Evolutionary conservation across 805 yeast genomes (phyloP).

Genomic region (Sugiyamaella qingdaonensis): DNA sequence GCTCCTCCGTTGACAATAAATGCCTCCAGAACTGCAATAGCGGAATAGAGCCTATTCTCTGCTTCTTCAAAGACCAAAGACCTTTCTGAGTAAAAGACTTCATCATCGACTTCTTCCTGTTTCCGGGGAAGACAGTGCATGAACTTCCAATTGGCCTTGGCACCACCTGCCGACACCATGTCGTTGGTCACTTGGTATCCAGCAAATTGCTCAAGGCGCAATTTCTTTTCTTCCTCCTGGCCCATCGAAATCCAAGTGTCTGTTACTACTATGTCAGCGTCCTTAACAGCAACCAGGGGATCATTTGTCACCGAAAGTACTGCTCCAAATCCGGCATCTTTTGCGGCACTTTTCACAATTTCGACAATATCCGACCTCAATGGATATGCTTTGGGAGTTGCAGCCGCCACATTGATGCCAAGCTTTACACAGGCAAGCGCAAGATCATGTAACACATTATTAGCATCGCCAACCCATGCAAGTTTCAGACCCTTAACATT

Average conservation of each 20-base stretch:
- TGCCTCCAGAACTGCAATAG: constrained; percentile 87
- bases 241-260: constrained; percentile 99
- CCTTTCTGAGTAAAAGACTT: constrained; percentile 77
- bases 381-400: constrained; percentile 75
- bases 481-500: constrained; percentile 53
- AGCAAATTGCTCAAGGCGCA: constrained; percentile 71
- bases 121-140: constrained; percentile 99
- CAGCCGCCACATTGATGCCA: constrained; percentile 78
- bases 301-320: constrained; percentile 59
- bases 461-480: constrained; percentile 96
- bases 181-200: constrained; percentile 81
- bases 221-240: constrained; percentile 72
- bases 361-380: constrained; percentile 52
- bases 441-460: constrained; percentile 91
- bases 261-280: constrained; percentile 82
- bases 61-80: constrained; percentile 94
- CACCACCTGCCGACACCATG: constrained; percentile 55
- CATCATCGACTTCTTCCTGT: constrained; percentile 89
- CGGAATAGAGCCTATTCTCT: constrained; percentile 93
- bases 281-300: constrained; percentile 66
- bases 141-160: constrained; percentile 69
- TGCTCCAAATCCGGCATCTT: constrained; percentile 40
- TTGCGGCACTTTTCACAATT: constrained; percentile 51
- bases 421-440: constrained; percentile 79
- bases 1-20: constrained; percentile 80